Percentiles rank a stretch among this genome's conserved stretches.
Evolutionary conservation across 345 rosid species (phyloP).

Genomic region (Draba incana): DNA sequence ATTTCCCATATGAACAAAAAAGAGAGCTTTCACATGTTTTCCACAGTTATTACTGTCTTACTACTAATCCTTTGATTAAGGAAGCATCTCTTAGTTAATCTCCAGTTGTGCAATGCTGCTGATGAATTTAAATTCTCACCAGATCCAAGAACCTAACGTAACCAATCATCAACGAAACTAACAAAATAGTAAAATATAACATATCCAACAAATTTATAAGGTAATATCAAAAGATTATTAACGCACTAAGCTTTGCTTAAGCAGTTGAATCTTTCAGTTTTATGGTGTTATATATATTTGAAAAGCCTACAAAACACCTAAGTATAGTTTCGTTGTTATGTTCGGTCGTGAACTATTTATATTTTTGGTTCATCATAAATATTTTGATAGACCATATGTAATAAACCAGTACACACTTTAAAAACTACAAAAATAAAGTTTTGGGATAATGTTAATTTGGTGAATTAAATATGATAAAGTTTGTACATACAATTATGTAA

Average conservation of each 20-base stretch:
- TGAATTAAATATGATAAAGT: conserved; percentile 27
- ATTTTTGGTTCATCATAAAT: too few species aligned
- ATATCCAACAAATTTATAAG: neutral
- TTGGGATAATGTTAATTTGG: conserved; percentile 16
- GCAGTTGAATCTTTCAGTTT: neutral
- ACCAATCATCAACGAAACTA: conserved; percentile 27
- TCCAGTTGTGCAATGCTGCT: conserved; percentile 27
- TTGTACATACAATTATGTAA: conserved; percentile 3
- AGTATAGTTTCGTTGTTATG: too few species aligned
- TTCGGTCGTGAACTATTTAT: too few species aligned
- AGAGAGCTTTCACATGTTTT: conserved; percentile 29
- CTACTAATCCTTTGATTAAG: conserved; percentile 30
- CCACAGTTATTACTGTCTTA: neutral
- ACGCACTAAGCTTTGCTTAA: neutral
- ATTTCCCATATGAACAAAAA: conserved; percentile 5
- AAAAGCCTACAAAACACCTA: too few species aligned
- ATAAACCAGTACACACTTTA: too few species aligned
- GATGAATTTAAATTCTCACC: conserved; percentile 29
- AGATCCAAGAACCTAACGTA: conserved; percentile 39
- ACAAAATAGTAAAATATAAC: neutral
- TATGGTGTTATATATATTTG: too few species aligned
- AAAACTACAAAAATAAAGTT: neutral
- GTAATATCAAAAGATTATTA: neutral
- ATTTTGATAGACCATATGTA: too few species aligned
- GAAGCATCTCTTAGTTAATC: conserved; percentile 30